These are phyloP conservation scores for Spathaspora girioi DNA, from an alignment of 805 yeast genomes.

Conservation along the genomic window DNA sequence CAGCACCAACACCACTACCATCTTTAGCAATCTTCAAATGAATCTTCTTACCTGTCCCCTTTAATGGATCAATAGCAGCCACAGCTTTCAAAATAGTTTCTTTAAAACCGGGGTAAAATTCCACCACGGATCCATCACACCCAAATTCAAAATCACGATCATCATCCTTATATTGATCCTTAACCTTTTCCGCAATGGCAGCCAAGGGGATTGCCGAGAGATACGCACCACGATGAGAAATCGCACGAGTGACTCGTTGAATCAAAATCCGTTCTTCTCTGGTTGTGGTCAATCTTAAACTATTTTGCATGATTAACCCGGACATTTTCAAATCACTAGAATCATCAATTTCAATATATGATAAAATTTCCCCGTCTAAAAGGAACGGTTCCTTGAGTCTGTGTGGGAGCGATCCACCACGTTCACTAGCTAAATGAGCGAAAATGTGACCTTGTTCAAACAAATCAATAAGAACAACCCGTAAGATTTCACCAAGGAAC, in stretches of 20 bases:
- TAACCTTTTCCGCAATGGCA: slow-evolving; percentile 72
- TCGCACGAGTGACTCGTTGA: slow-evolving; percentile 70
- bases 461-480: slow-evolving; percentile 70
- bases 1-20: slow-evolving; percentile 98
- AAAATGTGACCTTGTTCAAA: slow-evolving; percentile 57
- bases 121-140: slow-evolving; percentile 92
- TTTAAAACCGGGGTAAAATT: slow-evolving; percentile 88
- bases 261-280: slow-evolving; percentile 69
- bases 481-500: slow-evolving; percentile 86
- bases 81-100: slow-evolving; percentile 77
- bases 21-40: slow-evolving; percentile 84
- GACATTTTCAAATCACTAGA: slow-evolving; percentile 69
- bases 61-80: slow-evolving; percentile 63
- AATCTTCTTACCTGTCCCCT: slow-evolving; percentile 70
- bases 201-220: slow-evolving; percentile 88
- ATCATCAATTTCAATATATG: slow-evolving; percentile 82
- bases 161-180: slow-evolving; percentile 47
- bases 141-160: slow-evolving; percentile 82
- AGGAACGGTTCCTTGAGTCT: slow-evolving; percentile 74
- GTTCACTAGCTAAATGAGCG: slow-evolving; percentile 42
- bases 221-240: slow-evolving; percentile 85
- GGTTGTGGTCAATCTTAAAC: slow-evolving; percentile 66
- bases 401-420: slow-evolving; percentile 50
- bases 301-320: slow-evolving; percentile 61
- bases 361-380: slow-evolving; percentile 77